Evolutionary conservation across 2,329 filamentous ascomycete genomes (phyloP), one percentile per base, ranked within the genome.

Genomic region (Botrytis fabae): DNA sequence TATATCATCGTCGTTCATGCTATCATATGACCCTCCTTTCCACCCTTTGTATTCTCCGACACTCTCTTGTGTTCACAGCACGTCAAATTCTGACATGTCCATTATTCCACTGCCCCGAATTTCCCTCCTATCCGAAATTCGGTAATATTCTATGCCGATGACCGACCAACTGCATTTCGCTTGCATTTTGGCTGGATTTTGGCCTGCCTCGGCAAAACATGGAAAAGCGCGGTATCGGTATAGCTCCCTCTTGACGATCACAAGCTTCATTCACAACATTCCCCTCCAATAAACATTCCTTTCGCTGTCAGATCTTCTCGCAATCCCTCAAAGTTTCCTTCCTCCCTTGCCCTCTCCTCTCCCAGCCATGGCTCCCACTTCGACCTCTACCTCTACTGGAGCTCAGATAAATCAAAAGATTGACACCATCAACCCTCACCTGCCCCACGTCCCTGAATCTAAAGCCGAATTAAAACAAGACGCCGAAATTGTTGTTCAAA

Each of bases 381-480:
- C 63, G 63, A 28, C 62, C 38, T 71, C 63, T 65, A 28, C 62
- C 38, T 76, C 78, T 2, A 35, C 75, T 2, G 79, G 75, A 48
- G 70, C 76, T 28, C 69, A 78, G 69, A 76, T 80, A 54, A 80
- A 80, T 69, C 74, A 78, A 66, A 77, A 75, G 57, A 74, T 80
- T 57, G 78, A 79, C 62, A n/a, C 73, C 12, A 77, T 80, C 20
- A 72, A 78, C 10, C 75, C 77, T 25, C 77, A 80, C 60, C 73
- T 80, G 25, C 80, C 80, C 65, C 79, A 80, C 65, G 73, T 81
- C 54, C 80, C 80, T 7, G 80, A 81, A 73, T 75, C 78, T 6
- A 78, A 78, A 73, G 80, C 75, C 18, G 77, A 81, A 72, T 74
- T 82, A 59, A 80, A 81, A 71, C 79, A 80, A 38, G 77, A 79